Evolutionary conservation across 805 yeast species (phyloP).

Genomic region (Candida coleopterorum): DNA sequence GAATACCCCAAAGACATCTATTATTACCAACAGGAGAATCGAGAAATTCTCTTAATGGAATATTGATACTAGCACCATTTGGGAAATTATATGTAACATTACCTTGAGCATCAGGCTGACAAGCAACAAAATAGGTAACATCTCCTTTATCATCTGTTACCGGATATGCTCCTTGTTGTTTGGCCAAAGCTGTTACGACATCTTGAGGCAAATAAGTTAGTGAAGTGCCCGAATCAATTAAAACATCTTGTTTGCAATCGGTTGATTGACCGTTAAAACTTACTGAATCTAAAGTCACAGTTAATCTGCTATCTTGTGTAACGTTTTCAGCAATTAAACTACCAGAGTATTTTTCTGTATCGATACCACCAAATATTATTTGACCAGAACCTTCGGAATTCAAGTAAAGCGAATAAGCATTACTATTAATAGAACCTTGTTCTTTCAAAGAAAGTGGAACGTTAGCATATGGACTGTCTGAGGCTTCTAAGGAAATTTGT

Average conservation of each 20-base stretch:
- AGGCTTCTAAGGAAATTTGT: constrained; percentile 61
- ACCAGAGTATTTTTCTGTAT: constrained; percentile 24
- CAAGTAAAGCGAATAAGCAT: constrained; percentile 36
- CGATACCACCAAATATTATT: constrained; percentile 32
- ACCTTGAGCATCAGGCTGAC: constrained; percentile 1
- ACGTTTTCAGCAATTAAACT: constrained; percentile 10
- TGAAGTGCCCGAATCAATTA: constrained; percentile 34
- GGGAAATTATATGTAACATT: background rate
- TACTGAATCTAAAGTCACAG: constrained; percentile 43
- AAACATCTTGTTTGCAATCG: constrained; percentile 18
- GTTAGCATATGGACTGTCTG: constrained; percentile 18
- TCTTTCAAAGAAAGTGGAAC: constrained; percentile 29
- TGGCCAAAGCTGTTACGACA: constrained; percentile 11
- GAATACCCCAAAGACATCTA: constrained; percentile 25
- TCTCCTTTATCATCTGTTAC: background rate
- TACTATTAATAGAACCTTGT: constrained; percentile 29
- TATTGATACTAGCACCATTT: constrained; percentile 30
- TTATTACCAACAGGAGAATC: constrained; percentile 7
- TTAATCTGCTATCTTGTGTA: constrained; percentile 17
- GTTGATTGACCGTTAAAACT: constrained; percentile 12
- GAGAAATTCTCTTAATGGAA: constrained; percentile 38
- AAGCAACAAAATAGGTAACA: constrained; percentile 3
- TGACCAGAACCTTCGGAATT: constrained; percentile 20
- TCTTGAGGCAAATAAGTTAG: constrained; percentile 38
- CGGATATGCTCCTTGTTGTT: background rate